phyloP scores from a whole-genome alignment of 306 rosid species.

The Echinosophora koreensis region DNA sequence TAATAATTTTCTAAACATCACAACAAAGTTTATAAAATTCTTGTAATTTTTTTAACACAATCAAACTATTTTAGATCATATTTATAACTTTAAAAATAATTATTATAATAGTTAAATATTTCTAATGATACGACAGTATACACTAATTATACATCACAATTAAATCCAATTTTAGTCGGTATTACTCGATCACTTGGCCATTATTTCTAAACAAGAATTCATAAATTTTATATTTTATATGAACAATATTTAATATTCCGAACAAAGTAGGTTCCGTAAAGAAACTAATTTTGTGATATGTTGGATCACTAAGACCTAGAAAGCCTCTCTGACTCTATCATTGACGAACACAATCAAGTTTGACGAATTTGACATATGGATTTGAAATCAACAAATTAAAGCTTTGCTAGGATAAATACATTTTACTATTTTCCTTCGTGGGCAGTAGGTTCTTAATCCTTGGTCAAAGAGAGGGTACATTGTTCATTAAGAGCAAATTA shows the following conservation, averaged over 20 bases:
- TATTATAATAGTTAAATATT: no score
- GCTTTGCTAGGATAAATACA: not conserved
- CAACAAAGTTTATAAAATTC: no score
- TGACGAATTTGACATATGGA: not conserved
- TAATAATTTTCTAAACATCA: no score
- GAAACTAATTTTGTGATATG: not conserved
- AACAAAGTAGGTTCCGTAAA: not conserved
- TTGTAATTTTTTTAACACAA: no score
- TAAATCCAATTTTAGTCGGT: no score
- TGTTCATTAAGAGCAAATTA: not conserved
- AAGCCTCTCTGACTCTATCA: not conserved
- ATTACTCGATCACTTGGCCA: not conserved
- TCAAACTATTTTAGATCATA: no score
- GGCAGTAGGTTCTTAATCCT: not conserved
- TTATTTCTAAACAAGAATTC: not conserved
- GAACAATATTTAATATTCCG: no score
- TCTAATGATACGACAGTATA: no score
- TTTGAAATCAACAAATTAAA: not conserved
- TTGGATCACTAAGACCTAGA: not conserved
- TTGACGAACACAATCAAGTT: not conserved
- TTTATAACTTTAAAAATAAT: no score
- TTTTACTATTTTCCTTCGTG: not conserved
- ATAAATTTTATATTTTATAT: no score
- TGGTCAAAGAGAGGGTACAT: constrained; percentile 7
- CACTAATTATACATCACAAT: no score